phyloP scores from a whole-genome alignment of 257 asterid species.

The Lycium barbarum region DNA sequence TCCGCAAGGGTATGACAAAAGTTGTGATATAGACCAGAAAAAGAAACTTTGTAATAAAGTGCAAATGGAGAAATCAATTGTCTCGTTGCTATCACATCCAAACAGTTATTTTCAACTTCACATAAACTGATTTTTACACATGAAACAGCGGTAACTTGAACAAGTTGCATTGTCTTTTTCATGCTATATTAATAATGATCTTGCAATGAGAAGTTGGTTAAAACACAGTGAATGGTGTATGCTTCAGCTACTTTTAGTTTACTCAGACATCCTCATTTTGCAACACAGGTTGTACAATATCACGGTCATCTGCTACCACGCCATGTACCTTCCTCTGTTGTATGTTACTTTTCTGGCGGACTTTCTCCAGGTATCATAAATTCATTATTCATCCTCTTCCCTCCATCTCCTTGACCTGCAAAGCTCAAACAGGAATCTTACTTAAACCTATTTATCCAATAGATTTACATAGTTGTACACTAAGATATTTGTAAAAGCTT shows the following conservation, averaged over 20 bases:
- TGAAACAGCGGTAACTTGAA: background rate
- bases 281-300: slow-evolving; percentile 47
- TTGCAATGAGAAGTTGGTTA: background rate
- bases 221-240: background rate
- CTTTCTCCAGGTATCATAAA: slow-evolving; percentile 45
- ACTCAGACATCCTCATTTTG: background rate
- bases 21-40: background rate
- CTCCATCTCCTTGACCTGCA: background rate
- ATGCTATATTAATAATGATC: background rate
- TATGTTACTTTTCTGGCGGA: slow-evolving; percentile 52
- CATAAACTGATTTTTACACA: background rate
- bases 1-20: background rate
- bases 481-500: background rate
- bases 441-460: background rate
- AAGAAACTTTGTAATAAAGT: background rate
- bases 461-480: background rate
- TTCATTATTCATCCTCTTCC: background rate
- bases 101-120: background rate
- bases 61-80: background rate
- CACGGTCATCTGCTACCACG: slow-evolving; percentile 44
- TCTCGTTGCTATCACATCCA: background rate
- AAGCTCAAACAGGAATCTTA: background rate
- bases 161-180: background rate
- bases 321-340: slow-evolving; percentile 51
- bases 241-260: background rate